Conservation (phyloP, 129 eudicot genomes). For the Smallanthus sonchifolius region DNA sequence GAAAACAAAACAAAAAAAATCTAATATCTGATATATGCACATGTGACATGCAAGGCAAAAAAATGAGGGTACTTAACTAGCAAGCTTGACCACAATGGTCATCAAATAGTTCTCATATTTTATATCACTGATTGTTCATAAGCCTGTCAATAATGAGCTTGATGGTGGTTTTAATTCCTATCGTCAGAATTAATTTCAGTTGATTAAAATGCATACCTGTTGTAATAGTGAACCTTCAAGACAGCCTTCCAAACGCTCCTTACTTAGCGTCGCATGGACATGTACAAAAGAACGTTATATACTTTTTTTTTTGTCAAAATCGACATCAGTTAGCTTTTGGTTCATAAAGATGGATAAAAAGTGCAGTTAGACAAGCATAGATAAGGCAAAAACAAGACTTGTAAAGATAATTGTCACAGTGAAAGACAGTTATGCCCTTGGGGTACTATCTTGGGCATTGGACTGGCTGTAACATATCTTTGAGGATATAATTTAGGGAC, state of each 20-base stretch:
- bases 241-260: neutral
- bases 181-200: neutral
- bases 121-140: too few relatives aligned
- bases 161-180: neutral
- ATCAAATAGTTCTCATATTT: too few relatives aligned
- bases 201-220: neutral
- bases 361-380: slow-evolving; percentile 1
- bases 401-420: neutral
- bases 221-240: neutral
- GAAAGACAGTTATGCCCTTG: neutral
- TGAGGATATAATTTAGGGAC: slow-evolving; percentile 36
- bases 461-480: slow-evolving; percentile 57
- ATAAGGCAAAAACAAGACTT: slow-evolving; percentile 1
- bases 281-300: neutral
- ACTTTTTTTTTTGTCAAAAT: neutral
- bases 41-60: too few relatives aligned
- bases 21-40: too few relatives aligned
- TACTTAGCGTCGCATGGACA: neutral
- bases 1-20: neutral
- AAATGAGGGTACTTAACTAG: too few relatives aligned
- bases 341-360: neutral
- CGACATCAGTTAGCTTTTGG: neutral
- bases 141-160: neutral
- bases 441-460: slow-evolving; percentile 57
- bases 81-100: too few relatives aligned